These are phyloP conservation scores for Schwanniomyces vanrijiae DNA, from an alignment of 805 yeast species.

Conservation along the genomic window DNA sequence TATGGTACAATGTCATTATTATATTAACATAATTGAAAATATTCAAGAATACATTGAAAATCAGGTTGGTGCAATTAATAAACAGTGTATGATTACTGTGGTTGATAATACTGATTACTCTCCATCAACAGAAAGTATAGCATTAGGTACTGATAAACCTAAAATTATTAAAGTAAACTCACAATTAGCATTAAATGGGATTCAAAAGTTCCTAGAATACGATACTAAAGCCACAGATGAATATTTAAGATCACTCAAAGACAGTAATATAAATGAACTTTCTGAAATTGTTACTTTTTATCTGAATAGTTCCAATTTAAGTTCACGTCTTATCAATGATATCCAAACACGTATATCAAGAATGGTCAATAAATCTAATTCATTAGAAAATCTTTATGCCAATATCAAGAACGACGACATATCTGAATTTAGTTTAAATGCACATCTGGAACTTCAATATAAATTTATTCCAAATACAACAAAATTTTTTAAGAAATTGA, in stretches of 20 bases:
- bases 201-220: constrained; percentile 23
- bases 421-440: constrained; percentile 24
- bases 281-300: constrained; percentile 29
- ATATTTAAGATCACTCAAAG: constrained; percentile 26
- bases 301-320: constrained; percentile 22
- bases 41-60: constrained; percentile 12
- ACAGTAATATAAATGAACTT: constrained; percentile 38
- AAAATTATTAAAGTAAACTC: constrained; percentile 32
- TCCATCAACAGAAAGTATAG: constrained; percentile 33
- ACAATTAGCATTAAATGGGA: constrained; percentile 25
- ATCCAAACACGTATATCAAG: constrained; percentile 13
- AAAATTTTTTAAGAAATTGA: constrained; percentile 29
- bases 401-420: constrained; percentile 24
- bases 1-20: constrained; percentile 19
- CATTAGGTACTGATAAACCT: constrained; percentile 16
- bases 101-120: constrained; percentile 40
- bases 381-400: constrained; percentile 15
- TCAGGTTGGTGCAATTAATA: constrained; percentile 14
- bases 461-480: constrained; percentile 31
- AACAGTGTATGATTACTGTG: constrained; percentile 30
- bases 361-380: constrained; percentile 12
- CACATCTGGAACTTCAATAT: constrained; percentile 38
- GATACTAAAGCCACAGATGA: constrained; percentile 33
- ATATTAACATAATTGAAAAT: constrained; percentile 20
- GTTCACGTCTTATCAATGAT: constrained; percentile 21